Evolutionary conservation across 2,329 filamentous ascomycete species (phyloP), one percentile per base, ranked within the genome.

Genomic region (Chaetoscypha palmicola): DNA sequence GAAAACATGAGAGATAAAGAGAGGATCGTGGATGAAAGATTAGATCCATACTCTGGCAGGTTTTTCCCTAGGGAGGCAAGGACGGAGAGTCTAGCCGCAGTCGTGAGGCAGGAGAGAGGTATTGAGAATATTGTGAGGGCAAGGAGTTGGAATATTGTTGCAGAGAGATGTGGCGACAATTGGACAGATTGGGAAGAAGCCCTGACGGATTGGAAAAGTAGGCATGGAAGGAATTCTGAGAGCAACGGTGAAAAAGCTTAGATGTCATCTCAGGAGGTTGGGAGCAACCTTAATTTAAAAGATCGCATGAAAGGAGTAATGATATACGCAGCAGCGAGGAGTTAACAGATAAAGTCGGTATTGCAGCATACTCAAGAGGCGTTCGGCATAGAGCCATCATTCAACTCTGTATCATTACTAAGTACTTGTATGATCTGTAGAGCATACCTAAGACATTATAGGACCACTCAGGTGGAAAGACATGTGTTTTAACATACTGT

Each of bases 11-110:
- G 71, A 55, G 79, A 85, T 50, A 73, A 81, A 37, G 83, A 91
- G 58, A 72, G 80, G 41, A 72, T 91, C 0, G 81, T 97, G 3
- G 79, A 97, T 62, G 92, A 97, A 66, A 72, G 92, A 44, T 64
- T 96, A 46, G 92, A 98, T 68, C 92, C 92, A 2, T 98, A 98
- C 62, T 90, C 85, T 8, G 84, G 73, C 5, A 72, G 91, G 19
- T 94, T 87, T 62, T 91, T 91, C 55, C 81, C 86, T 0, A 68
- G 72, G 40, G 89, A 97, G 66, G 74, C 86, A 11, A 74, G 89
- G 51, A 92, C 89, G 1, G 86, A 96, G 66, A 77, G 75, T 38
- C 64, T 98, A 48, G 89, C 88, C 8, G 73, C 72, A 32, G 61
- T 90, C 41, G 68, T 94, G 46, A 73, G 84, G 54, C 84, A 86